These are phyloP conservation scores for Didymellaceae sp. DNA, from an alignment of 2,329 filamentous ascomycete genomes.

Conservation along the genomic window DNA sequence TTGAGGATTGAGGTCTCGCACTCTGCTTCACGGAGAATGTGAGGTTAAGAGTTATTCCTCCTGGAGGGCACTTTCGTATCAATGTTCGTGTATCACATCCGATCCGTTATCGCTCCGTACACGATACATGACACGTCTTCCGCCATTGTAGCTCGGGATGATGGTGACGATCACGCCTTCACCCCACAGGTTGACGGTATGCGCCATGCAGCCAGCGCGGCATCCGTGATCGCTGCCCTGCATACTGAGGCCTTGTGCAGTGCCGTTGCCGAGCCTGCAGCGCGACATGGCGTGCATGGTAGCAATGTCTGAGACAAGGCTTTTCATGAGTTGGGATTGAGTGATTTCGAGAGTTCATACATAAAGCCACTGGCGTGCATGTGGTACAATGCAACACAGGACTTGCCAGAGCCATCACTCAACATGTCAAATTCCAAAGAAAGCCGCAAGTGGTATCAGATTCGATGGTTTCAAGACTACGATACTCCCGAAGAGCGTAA, in stretches of 20 bases:
- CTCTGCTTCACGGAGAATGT: background rate
- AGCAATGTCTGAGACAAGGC: background rate
- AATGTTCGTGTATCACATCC: slow-evolving; percentile 1
- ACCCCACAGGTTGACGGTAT: slow-evolving; percentile 40
- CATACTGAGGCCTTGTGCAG: background rate
- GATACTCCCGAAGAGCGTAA: slow-evolving; percentile 60
- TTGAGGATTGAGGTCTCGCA: background rate
- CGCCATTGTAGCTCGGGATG: slow-evolving; percentile 16
- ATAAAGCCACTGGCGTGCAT: slow-evolving; percentile 1
- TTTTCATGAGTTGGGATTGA: too few relatives aligned
- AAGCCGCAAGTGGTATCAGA: slow-evolving; percentile 34
- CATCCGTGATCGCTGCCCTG: slow-evolving; percentile 25
- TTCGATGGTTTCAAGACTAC: slow-evolving; percentile 42
- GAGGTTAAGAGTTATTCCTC: background rate
- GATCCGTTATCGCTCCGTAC: slow-evolving; percentile 18
- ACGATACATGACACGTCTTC: slow-evolving; percentile 3
- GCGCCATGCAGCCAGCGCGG: slow-evolving; percentile 16
- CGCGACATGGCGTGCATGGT: background rate
- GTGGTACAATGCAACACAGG: background rate
- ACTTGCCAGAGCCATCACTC: too few relatives aligned
- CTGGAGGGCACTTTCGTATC: too few relatives aligned
- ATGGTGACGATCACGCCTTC: slow-evolving; percentile 39
- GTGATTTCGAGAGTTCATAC: too few relatives aligned
- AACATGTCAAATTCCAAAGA: slow-evolving; percentile 16
- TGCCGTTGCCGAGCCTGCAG: background rate